phyloP scores from a whole-genome alignment of 2,329 filamentous ascomycete genomes.

The Cladobotryum mycophilum region DNA sequence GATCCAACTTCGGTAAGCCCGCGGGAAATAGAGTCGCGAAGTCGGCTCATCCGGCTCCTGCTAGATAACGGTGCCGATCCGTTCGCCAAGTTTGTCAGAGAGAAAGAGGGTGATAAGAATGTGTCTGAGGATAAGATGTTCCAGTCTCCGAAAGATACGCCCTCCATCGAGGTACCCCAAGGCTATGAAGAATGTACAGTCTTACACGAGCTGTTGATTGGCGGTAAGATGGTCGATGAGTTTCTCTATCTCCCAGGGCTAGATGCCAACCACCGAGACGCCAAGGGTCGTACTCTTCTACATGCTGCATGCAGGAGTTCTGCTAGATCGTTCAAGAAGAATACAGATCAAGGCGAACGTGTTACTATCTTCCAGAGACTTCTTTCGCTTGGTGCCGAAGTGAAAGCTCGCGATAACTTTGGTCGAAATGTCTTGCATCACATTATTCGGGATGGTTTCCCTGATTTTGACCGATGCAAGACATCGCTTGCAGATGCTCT shows the following conservation, averaged over 20 bases:
- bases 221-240: constrained; percentile 4
- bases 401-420: constrained; percentile 17
- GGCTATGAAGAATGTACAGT: constrained; percentile 14
- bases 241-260: constrained; percentile 17
- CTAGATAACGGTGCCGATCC: constrained; percentile 22
- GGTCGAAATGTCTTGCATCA: constrained; percentile 19
- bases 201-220: constrained; percentile 17
- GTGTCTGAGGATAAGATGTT: not conserved
- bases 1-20: too few relatives aligned
- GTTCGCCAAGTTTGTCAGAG: constrained; percentile 12
- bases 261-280: constrained; percentile 21
- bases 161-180: not conserved
- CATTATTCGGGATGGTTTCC: constrained; percentile 6
- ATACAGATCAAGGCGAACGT: not conserved
- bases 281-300: constrained; percentile 20
- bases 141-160: too few relatives aligned
- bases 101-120: not conserved
- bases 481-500: constrained; percentile 9
- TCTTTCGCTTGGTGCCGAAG: constrained; percentile 18
- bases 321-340: not conserved
- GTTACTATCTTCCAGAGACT: constrained; percentile 16
- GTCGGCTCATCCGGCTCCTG: constrained; percentile 13
- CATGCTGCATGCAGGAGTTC: constrained; percentile 16
- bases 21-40: not conserved
- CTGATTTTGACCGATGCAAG: not conserved